phyloP scores from a whole-genome alignment of 1,284 basidiomycete genomes.

The Cutaneotrichosporon sp. region DNA sequence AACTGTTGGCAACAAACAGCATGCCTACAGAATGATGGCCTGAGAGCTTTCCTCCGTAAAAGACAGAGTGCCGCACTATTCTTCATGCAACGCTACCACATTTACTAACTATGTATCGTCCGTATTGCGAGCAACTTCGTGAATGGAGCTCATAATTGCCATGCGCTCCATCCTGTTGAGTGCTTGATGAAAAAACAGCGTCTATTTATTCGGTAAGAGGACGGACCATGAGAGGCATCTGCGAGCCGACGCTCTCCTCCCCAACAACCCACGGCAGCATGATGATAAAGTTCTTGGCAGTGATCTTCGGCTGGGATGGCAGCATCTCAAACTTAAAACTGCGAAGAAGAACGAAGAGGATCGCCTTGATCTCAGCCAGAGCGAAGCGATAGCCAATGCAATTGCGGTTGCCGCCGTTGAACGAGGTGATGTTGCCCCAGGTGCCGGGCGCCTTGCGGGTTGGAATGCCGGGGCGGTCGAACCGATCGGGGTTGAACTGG shows the following conservation, averaged over 20 bases:
- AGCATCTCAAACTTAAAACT: slow-evolving; percentile 54
- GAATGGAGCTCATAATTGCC: too few species aligned
- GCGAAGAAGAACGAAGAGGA: slow-evolving; percentile 55
- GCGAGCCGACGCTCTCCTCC: slow-evolving; percentile 42
- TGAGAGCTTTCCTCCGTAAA: too few species aligned
- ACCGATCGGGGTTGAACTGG: slow-evolving; percentile 54
- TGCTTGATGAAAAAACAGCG: not conserved
- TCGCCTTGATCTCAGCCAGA: slow-evolving; percentile 58
- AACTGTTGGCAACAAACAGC: too few species aligned
- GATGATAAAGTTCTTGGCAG: slow-evolving; percentile 25
- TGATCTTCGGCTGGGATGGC: slow-evolving; percentile 42
- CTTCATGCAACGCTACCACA: too few species aligned
- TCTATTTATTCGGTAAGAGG: not conserved
- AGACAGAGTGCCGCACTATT: too few species aligned
- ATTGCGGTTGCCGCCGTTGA: slow-evolving; percentile 57
- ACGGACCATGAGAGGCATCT: slow-evolving; percentile 39
- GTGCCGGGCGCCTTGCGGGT: slow-evolving; percentile 18
- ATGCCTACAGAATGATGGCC: too few species aligned
- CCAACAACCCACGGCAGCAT: slow-evolving; percentile 45
- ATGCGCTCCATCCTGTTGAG: not conserved
- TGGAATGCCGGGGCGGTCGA: slow-evolving; percentile 11
- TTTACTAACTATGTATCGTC: too few species aligned
- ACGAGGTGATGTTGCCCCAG: slow-evolving; percentile 48
- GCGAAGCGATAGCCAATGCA: slow-evolving; percentile 66
- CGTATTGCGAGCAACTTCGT: not conserved